Evolutionary conservation across 257 asterid genomes (phyloP), one percentile per base, ranked within the genome.

Genomic region (Salvia splendens): DNA sequence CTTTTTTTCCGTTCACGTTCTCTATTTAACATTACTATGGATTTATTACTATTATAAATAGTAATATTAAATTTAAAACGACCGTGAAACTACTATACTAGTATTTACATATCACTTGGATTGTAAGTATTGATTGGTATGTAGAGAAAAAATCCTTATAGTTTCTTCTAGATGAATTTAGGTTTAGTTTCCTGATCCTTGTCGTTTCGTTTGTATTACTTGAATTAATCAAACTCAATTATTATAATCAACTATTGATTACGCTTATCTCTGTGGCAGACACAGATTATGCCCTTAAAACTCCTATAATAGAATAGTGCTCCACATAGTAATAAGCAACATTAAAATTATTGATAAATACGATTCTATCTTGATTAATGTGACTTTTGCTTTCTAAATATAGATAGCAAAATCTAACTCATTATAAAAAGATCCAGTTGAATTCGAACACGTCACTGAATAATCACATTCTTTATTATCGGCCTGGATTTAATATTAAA

Each of bases 381-480:
- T 45, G 62, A 43, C 55, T 35, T 76, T 71, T 71, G 66, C 32
- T 71, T 65, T 61, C 81, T 33, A 60, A 35, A 76, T 61, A 5
- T 61, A 68, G 79, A 63, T 28, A 54, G 15, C 45, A 53, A 70
- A 60, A 76, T 72, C 63, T 67, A 56, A 40, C 49, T 63, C 64
- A 43, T 24, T 59, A 52, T 56, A 35, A 7, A 45, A 33, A 8
- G 6, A 24, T 20, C 74, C 77, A 71, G 3, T 71, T 16, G 36
- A 4, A 11, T 50, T 40, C 24, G 5, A 55, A 38, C 76, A 70
- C 76, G 16, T 38, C 50, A 57, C 59, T 32, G 8, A 28, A 4
- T 36, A 41, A 8, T 15, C 35, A 14, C 53, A n/a, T 45, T 47
- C 47, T 42, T 6, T 46, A 56, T 5, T 17, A 6, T 60, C 17